Base-by-base conservation (phyloP, 768 basidiomycete species). In the Boletus vermiculosoides region DNA sequence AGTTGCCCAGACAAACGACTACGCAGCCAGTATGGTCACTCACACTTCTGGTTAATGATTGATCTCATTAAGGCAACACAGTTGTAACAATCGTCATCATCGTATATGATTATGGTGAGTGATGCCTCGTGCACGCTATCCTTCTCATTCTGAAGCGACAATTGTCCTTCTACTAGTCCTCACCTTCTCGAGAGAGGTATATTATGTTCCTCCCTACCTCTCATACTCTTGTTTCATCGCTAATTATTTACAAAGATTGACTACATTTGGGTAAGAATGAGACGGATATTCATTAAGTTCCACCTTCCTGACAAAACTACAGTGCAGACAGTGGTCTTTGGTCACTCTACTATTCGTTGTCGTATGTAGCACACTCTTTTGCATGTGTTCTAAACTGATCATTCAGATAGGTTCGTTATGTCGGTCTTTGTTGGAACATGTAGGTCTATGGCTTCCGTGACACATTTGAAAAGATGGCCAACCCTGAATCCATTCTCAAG, bases 21-120 rank as follows among this genome's bases (percentile, higher is more conserved):
- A 9, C 31, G 7, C 31, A 31, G 41, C 55, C 1, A 16, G 62
- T 63, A 46, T 1, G 56, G 12, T 9, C 23, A 7, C 37, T n/a
- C 8, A 25, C 6, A 10, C 16, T 13, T 15, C 22, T 5, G 4
- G 4, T 41, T 20, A 46, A 20, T 1, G 16, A 47, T 39, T 11
- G 1, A 45, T 23, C 45, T 49, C 5, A 28, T 46, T 6, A 10
- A 18, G 3, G 8, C 22, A 20, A 10, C 36, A 7, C 12, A 64
- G 63, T 61, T 13, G 18, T 52, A 12, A 45, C 57, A 20, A 39
- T 53, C 25, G 39, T 44, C 33, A 5, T 50, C 5, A 25, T 65
- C 25, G 56, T 48, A 46, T 65, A 64, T 33, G 63, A 64, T 47
- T 64, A 65, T 18, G 12, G 63, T 58, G 39, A 55, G 63, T 10